Evolutionary conservation across 805 yeast genomes (phyloP).

Genomic region (Cyberlindnera xishuangbannaensis): DNA sequence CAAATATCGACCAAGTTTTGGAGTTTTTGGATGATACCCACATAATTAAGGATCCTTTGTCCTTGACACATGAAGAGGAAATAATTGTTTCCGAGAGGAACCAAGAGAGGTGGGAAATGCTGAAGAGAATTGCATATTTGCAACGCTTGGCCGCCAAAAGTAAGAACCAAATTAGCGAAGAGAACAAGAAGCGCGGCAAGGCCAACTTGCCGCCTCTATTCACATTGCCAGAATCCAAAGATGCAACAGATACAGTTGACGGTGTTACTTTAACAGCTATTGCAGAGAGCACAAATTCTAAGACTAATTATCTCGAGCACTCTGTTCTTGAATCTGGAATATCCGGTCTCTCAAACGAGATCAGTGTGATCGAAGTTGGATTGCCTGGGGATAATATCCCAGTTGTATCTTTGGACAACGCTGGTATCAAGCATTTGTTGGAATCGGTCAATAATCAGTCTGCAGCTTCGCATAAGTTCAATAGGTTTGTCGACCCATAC

Average conservation of each 20-base stretch:
- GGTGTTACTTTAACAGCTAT: constrained; percentile 1
- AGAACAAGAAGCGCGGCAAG: constrained; percentile 30
- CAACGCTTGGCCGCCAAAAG: constrained; percentile 59
- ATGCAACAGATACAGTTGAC: constrained; percentile 3
- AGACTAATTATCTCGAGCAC: background rate
- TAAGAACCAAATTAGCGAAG: constrained; percentile 33
- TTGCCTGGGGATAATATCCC: constrained; percentile 30
- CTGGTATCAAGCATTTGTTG: constrained; percentile 37
- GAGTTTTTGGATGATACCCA: constrained; percentile 47
- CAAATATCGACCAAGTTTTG: constrained; percentile 50
- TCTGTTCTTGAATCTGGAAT: background rate
- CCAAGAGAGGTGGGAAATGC: constrained; percentile 61
- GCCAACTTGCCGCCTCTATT: constrained; percentile 13
- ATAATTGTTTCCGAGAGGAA: constrained; percentile 36
- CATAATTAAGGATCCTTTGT: constrained; percentile 25
- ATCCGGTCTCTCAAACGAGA: constrained; percentile 4
- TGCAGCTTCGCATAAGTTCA: constrained; percentile 23
- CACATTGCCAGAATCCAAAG: background rate
- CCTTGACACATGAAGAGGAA: constrained; percentile 33
- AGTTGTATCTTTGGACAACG: constrained; percentile 38
- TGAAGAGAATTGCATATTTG: constrained; percentile 64
- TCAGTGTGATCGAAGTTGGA: constrained; percentile 19
- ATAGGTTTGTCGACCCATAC: constrained; percentile 76
- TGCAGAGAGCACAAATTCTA: background rate
- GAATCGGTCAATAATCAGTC: constrained; percentile 33